Evolutionary conservation across 1,284 basidiomycete genomes (phyloP), one percentile per base, ranked within the genome.

Genomic region (Phenoliferia sp.): DNA sequence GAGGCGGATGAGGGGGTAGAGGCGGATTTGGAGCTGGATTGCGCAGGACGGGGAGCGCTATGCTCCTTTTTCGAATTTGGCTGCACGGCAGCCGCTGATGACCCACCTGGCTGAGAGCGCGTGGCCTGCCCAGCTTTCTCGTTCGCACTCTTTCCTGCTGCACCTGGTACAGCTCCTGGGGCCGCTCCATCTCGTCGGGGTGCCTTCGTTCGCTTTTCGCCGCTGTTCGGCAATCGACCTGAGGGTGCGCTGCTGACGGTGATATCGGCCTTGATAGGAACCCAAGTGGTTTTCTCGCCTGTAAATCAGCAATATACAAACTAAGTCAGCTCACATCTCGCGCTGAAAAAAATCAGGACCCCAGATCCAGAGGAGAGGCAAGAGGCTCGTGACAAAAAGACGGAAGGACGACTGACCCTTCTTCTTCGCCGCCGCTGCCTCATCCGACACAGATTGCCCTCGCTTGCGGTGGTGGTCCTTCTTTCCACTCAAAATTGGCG

Each of bases 181-280:
- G 54, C 61, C 3, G 48, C 34, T 2, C 63, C 54, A 61, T 68
- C 58, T 35, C 58, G 58, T 15, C 59, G 59, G 6, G 59, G 10
- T 2, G 35, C 29, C 55, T 63, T 63, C 34, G 54, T 26, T 28
- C 55, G 54, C 55, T 63, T 63, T 33, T 56, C 36, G 16, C 55
- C 17, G 28, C 31, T 50, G 16, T 6, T 26, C 16, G 55, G 32
- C 19, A 31, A 17, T 19, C 36, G 55, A 26, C 36, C 29, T 6
- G 59, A 29, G 28, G 26, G 19, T 15, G 59, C 17, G 10, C 31
- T 26, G 22, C n/a, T 56, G 35, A 71, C 59, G 12, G 66, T 69
- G 50, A 73, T 73, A 29, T 73, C 70, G 44, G 66, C 63, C 64
- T 71, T 66, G 64, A 73, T 63, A 19, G 70, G 70, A 39, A 68